Evolutionary conservation across 768 basidiomycete species (phyloP).

Genomic region (Solioccasus polychromus): DNA sequence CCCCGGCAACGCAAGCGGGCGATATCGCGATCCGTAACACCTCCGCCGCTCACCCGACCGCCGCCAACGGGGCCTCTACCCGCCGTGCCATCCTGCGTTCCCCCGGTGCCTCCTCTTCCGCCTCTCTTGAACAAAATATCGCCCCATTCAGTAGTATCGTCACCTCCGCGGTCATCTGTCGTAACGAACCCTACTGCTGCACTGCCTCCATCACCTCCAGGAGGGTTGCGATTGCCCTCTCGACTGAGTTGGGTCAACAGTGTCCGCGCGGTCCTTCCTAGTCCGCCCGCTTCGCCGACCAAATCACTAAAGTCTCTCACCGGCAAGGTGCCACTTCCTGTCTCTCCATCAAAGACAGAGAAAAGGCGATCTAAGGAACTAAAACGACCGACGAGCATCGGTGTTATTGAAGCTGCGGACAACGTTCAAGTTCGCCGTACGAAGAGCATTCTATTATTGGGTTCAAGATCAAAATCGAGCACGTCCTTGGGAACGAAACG

Average conservation of each 20-base stretch:
- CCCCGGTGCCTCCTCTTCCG: constrained; percentile 29
- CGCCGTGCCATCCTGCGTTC: constrained; percentile 22
- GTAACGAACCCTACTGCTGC: constrained; percentile 9
- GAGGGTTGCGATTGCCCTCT: constrained; percentile 31
- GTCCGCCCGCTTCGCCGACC: constrained; percentile 30
- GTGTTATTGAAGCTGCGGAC: constrained; percentile 31
- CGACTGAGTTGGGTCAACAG: constrained; percentile 29
- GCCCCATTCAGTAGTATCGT: constrained; percentile 1
- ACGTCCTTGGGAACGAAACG: constrained; percentile 23
- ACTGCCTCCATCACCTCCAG: constrained; percentile 26
- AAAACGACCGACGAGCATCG: constrained; percentile 26
- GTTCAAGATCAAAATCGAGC: constrained; percentile 24
- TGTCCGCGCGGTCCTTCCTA: constrained; percentile 26
- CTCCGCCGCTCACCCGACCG: constrained; percentile 26
- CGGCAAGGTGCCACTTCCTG: background rate
- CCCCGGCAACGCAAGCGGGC: constrained; percentile 22
- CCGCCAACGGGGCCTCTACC: constrained; percentile 30
- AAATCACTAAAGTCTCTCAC: constrained; percentile 11
- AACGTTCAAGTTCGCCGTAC: constrained; percentile 24
- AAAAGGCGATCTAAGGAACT: constrained; percentile 8
- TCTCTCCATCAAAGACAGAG: constrained; percentile 8
- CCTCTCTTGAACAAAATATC: constrained; percentile 19
- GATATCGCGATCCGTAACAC: constrained; percentile 24
- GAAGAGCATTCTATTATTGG: constrained; percentile 32
- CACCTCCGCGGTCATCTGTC: constrained; percentile 9